A percentile compares a stretch with the other conserved stretches of the same genome.
Conservation (phyloP, 2,329 filamentous ascomycete genomes). For the Amauroascus verrucosus region DNA sequence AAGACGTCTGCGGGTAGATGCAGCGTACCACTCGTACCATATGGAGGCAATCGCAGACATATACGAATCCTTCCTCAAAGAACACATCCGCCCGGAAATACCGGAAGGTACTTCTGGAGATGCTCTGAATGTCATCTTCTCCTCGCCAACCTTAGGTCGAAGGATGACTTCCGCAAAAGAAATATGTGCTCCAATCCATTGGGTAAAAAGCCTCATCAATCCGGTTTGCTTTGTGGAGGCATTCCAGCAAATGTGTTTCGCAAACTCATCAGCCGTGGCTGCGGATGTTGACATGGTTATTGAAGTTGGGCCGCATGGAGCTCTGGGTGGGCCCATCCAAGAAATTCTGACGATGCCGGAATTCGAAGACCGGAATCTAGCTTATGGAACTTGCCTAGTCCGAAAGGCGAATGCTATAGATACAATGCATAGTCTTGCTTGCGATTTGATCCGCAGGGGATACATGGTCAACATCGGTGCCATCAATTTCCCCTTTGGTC, state of each 20-base stretch:
- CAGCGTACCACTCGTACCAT: constrained; percentile 25
- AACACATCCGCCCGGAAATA: not conserved
- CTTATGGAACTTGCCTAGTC: not conserved
- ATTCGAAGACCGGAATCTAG: not conserved
- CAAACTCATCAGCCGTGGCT: not conserved
- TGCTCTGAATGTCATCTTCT: constrained; percentile 3
- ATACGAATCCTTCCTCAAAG: constrained; percentile 1
- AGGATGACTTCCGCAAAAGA: too few species aligned
- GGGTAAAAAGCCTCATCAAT: constrained; percentile 25
- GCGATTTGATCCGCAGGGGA: not conserved
- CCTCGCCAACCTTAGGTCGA: too few species aligned
- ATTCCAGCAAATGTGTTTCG: constrained; percentile 13
- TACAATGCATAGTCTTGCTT: too few species aligned
- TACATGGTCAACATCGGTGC: constrained; percentile 16
- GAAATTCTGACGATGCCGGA: not conserved
- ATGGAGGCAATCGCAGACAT: constrained; percentile 16
- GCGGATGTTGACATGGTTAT: constrained; percentile 13
- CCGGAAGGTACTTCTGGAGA: constrained; percentile 26
- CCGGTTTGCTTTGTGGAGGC: constrained; percentile 29
- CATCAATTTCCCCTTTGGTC: constrained; percentile 17
- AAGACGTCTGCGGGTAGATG: constrained; percentile 22
- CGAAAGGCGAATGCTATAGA: not conserved
- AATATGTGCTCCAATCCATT: too few species aligned
- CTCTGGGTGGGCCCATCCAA: constrained; percentile 24
- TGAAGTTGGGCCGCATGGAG: constrained; percentile 31